Percentiles rank a stretch among this genome's conserved stretches.
Conservation (phyloP, 78 protist genomes). For the Polysphondylium violaceum region DNA sequence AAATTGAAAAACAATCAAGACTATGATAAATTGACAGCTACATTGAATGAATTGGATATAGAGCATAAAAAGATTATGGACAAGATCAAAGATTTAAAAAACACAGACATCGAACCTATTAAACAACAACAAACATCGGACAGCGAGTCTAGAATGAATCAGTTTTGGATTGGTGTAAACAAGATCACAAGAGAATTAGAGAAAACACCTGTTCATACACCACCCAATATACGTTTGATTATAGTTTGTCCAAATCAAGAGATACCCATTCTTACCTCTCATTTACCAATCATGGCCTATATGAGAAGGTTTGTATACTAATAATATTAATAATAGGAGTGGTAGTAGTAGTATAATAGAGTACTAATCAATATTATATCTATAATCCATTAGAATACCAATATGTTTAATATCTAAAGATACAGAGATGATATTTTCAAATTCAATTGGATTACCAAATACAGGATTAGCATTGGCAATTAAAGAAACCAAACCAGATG, state of each 20-base stretch:
- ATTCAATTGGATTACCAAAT: slow-evolving; percentile 12
- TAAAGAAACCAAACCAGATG: not conserved
- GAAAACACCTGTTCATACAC: not conserved
- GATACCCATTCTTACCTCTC: slow-evolving; percentile 10
- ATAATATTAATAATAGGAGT: not conserved
- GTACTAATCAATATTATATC: not conserved
- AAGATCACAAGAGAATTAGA: slow-evolving; percentile 38
- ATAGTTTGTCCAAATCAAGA: slow-evolving; percentile 39
- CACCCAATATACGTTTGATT: slow-evolving; percentile 8
- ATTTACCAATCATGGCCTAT: slow-evolving; percentile 37
- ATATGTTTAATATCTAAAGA: slow-evolving; percentile 15
- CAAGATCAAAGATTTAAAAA: not conserved
- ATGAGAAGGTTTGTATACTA: slow-evolving; percentile 16
- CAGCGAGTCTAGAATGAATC: not conserved
- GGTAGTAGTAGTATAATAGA: not conserved
- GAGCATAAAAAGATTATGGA: not conserved
- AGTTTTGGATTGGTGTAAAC: slow-evolving; percentile 44
- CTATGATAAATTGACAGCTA: not conserved
- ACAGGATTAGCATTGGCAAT: slow-evolving; percentile 16
- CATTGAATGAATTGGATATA: not conserved
- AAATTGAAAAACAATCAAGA: not conserved
- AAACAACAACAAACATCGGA: no score
- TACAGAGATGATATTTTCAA: not conserved
- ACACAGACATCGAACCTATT: no score
- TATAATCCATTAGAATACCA: slow-evolving; percentile 13